phyloP scores from a whole-genome alignment of 106 monocot species.

The Agapanthus africanus region DNA sequence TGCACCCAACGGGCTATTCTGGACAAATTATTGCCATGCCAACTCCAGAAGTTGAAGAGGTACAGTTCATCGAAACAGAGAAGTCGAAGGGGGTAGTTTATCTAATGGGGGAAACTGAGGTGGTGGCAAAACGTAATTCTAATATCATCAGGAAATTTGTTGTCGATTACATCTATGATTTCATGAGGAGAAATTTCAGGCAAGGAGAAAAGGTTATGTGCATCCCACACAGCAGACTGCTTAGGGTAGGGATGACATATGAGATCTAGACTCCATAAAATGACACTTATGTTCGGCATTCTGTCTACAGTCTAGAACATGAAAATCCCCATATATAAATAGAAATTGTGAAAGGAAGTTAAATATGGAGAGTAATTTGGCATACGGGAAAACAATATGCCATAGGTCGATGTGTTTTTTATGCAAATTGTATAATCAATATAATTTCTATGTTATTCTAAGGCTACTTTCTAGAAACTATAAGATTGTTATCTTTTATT shows the following conservation, averaged over 20 bases:
- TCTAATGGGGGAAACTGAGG: slow-evolving; percentile 40
- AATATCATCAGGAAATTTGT: slow-evolving; percentile 30
- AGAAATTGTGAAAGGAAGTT: background rate
- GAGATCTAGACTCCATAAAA: background rate
- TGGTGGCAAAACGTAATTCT: slow-evolving; percentile 28
- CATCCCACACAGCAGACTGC: slow-evolving; percentile 29
- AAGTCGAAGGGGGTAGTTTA: slow-evolving; percentile 50
- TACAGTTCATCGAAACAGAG: slow-evolving; percentile 35
- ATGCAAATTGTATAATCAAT: background rate
- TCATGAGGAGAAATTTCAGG: slow-evolving; percentile 46
- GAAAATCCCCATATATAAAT: background rate
- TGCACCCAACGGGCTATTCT: background rate
- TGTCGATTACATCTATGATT: slow-evolving; percentile 35
- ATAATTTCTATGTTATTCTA: background rate
- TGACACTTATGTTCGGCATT: background rate
- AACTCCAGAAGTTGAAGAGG: slow-evolving; percentile 21
- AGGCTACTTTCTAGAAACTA: background rate
- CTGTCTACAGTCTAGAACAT: background rate
- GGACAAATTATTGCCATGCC: background rate
- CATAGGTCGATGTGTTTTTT: background rate
- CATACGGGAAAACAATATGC: background rate
- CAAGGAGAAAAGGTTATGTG: slow-evolving; percentile 30
- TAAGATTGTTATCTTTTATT: background rate
- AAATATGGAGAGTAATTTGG: background rate
- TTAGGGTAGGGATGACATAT: slow-evolving; percentile 48